These are phyloP conservation scores for Podospora didyma DNA, from an alignment of 495 filamentous ascomycete genomes.

Conservation along the genomic window DNA sequence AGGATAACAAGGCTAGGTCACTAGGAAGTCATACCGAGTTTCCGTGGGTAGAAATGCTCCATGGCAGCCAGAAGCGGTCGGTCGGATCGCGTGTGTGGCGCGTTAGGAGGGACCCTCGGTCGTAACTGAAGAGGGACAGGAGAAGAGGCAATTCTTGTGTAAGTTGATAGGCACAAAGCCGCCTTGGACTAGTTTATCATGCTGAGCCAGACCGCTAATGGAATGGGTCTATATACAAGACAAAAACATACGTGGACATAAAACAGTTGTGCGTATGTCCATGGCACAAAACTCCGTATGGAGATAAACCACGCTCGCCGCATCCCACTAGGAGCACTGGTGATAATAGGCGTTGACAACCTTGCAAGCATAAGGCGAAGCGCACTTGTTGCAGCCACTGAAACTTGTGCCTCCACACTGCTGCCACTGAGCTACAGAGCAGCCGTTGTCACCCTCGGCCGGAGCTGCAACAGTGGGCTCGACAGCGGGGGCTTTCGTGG, in stretches of 20 bases:
- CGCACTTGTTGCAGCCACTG: constrained; percentile 46
- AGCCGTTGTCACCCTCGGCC: neutral
- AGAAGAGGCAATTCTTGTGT: neutral
- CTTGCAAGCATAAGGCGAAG: constrained; percentile 35
- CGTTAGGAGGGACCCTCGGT: constrained; percentile 51
- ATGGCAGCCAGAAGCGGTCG: constrained; percentile 43
- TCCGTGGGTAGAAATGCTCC: constrained; percentile 51
- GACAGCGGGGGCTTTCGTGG: constrained; percentile 19
- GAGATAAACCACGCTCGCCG: no score
- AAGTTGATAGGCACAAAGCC: no score
- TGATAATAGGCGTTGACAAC: constrained; percentile 43
- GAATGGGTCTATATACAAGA: no score
- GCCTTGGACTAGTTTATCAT: no score
- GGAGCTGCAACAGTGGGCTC: constrained; percentile 7
- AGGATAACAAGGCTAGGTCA: neutral
- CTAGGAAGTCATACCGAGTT: constrained; percentile 24
- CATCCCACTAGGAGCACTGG: constrained; percentile 29
- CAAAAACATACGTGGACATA: no score
- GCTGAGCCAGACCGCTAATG: no score
- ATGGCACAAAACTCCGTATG: no score
- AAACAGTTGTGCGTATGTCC: no score
- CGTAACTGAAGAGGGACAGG: constrained; percentile 11
- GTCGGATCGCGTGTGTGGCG: constrained; percentile 51
- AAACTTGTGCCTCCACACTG: constrained; percentile 51
- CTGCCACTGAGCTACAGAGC: constrained; percentile 32